Percentiles rank a stretch among this genome's conserved stretches.
These are phyloP conservation scores for Phytophthora constricta DNA, from an alignment of 352 stramenopile species.

Conservation along the genomic window DNA sequence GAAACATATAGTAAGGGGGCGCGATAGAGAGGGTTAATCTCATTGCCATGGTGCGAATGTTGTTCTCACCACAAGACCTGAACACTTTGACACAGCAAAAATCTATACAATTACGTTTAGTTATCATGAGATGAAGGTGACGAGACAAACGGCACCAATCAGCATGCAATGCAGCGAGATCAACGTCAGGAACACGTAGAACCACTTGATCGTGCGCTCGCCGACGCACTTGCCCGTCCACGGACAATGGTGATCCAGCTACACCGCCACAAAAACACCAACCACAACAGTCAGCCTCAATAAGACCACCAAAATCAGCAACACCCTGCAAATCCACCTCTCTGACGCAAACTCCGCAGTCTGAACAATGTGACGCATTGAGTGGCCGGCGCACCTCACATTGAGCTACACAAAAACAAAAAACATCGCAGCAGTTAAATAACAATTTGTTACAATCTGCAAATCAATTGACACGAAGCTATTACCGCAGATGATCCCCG, in stretches of 20 bases:
- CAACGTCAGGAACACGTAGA: constrained; percentile 80
- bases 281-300: not conserved
- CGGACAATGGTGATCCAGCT: constrained; percentile 93
- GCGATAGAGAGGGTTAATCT: no score
- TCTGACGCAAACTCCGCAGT: constrained; percentile 77
- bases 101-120: not conserved
- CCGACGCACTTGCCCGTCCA: constrained; percentile 93
- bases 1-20: no score
- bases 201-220: constrained; percentile 78
- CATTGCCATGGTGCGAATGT: no score
- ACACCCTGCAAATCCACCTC: constrained; percentile 39
- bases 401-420: constrained; percentile 53
- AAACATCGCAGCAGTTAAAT: no score
- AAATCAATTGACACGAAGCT: no score
- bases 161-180: constrained; percentile 77
- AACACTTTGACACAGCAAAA: no score
- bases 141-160: constrained; percentile 45
- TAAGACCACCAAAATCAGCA: not conserved
- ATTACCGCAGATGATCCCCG: constrained; percentile 80
- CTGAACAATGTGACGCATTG: constrained; percentile 79
- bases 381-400: constrained; percentile 76
- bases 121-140: constrained; percentile 43
- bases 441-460: no score
- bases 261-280: no score
- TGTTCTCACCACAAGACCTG: no score